Evolutionary conservation across 2,329 filamentous ascomycete species (phyloP), one percentile per base, ranked within the genome.

Genomic region (Trichothecium roseum): DNA sequence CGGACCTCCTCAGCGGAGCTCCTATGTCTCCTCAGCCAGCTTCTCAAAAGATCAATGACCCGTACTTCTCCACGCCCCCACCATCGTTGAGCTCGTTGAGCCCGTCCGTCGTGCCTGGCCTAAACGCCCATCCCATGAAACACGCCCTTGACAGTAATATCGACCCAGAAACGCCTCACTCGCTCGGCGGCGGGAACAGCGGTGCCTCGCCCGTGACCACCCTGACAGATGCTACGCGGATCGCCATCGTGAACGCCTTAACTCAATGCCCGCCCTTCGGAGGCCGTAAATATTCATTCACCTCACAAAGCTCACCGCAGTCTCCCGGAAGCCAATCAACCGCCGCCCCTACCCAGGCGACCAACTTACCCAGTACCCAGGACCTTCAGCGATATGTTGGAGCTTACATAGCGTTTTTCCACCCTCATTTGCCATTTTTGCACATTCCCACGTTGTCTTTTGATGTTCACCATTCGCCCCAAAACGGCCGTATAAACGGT

Each of bases 391-490:
- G 86, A 55, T 95, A 88, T 57, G 84, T 95, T 42, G 78, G 79
- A 44, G 82, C 88, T 40, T 96, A 95, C 60, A 78, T 96, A 50
- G 78, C 79, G 44, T 94, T 85, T 56, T 94, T 94, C 57, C 88
- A 95, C 53, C 89, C 89, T 16, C 89, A 96, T 55, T 62, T 94
- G 41, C 89, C 91, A n/a, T 94, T 96, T 58, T 66, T 94, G 41
- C 89, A 96, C 59, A 76, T 94, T 46, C 81, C 88, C 35, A 94
- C 89, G 13, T 68, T 96, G 43, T 87, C 87, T 29, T 95, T 96
- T 62, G 86, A 94, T 50, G 74, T 84, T 35, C 72, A 83, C 35
- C 69, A 81, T 32, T 77, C 77, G 30, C 74, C 76, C 8, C 29
- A 34, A 41, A 77, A 76, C 51, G 72, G 72, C 40, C 66, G 75